phyloP scores from a whole-genome alignment of 2,329 filamentous ascomycete genomes.

The Cercospora sp. region DNA sequence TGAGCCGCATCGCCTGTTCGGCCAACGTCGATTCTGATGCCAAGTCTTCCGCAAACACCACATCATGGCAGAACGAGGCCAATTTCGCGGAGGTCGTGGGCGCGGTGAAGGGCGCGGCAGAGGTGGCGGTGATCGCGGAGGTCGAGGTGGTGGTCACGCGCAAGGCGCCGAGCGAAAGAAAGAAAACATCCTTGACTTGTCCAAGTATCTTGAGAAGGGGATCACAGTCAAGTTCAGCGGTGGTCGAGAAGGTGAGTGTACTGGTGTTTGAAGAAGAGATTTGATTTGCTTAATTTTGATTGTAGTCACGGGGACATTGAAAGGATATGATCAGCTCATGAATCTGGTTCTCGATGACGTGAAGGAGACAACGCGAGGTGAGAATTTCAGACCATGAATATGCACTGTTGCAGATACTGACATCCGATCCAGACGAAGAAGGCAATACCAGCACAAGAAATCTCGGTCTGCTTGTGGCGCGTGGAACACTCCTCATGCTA shows the following conservation, averaged over 20 bases:
- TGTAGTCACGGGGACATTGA: constrained; percentile 80
- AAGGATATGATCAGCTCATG: constrained; percentile 97
- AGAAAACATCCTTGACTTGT: constrained; percentile 94
- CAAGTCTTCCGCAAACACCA: constrained; percentile 17
- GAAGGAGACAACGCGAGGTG: constrained; percentile 84
- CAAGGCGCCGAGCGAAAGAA: constrained; percentile 69
- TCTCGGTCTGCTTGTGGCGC: constrained; percentile 83
- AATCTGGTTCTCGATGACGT: constrained; percentile 96
- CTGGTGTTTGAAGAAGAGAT: not conserved
- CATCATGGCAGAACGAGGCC: constrained; percentile 58
- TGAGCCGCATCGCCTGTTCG: not conserved
- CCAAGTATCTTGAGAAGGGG: constrained; percentile 95
- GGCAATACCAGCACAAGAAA: constrained; percentile 80
- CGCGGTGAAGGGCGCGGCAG: constrained; percentile 46
- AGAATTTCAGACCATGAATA: constrained; percentile 25
- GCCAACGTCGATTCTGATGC: not conserved
- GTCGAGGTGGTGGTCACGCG: constrained; percentile 38
- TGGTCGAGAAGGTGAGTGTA: constrained; percentile 72
- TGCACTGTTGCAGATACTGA: not conserved
- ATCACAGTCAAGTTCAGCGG: constrained; percentile 97
- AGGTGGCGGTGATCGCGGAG: constrained; percentile 35
- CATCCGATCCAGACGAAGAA: constrained; percentile 70
- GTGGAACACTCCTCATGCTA: constrained; percentile 87
- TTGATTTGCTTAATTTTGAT: constrained; percentile 5
- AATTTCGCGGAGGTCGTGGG: constrained; percentile 50